These are phyloP conservation scores for Trametes elegans DNA, from an alignment of 768 basidiomycete genomes.

Conservation along the genomic window DNA sequence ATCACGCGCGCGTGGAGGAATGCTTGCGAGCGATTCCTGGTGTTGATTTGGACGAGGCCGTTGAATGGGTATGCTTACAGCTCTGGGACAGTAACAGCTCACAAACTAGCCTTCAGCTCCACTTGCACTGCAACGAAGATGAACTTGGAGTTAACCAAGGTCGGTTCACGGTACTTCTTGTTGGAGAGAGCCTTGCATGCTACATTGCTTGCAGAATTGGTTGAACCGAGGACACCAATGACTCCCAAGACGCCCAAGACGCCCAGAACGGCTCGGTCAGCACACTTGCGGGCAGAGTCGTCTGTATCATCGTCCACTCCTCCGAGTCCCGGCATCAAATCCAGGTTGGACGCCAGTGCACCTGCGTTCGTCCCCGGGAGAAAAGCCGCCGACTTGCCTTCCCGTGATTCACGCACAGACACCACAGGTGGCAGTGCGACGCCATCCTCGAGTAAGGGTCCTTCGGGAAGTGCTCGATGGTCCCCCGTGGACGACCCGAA, in stretches of 20 bases:
- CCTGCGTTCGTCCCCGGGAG: constrained; percentile 38
- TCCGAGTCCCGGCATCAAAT: constrained; percentile 6
- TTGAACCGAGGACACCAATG: constrained; percentile 14
- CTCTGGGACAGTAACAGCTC: not conserved
- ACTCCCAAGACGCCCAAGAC: constrained; percentile 9
- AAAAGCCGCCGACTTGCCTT: not conserved
- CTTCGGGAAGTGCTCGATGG: constrained; percentile 6
- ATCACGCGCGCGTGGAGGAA: constrained; percentile 62
- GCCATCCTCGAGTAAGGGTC: not conserved
- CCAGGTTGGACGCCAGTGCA: constrained; percentile 38
- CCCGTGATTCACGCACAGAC: not conserved
- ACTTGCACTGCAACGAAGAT: constrained; percentile 57
- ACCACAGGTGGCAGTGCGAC: not conserved
- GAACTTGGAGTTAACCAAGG: constrained; percentile 47
- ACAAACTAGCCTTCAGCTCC: constrained; percentile 47
- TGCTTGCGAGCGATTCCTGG: constrained; percentile 66
- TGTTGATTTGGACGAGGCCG: constrained; percentile 81
- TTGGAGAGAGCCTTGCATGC: too few species aligned
- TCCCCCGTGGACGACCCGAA: constrained; percentile 47
- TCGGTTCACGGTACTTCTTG: constrained; percentile 23
- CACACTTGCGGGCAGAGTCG: constrained; percentile 7
- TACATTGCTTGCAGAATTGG: not conserved
- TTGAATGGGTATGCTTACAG: constrained; percentile 74
- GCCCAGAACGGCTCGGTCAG: constrained; percentile 9
- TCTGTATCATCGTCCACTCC: not conserved